Evolutionary conservation across 768 basidiomycete species (phyloP), one percentile per base, ranked within the genome.

Genomic region (Rhizopogon rudus): DNA sequence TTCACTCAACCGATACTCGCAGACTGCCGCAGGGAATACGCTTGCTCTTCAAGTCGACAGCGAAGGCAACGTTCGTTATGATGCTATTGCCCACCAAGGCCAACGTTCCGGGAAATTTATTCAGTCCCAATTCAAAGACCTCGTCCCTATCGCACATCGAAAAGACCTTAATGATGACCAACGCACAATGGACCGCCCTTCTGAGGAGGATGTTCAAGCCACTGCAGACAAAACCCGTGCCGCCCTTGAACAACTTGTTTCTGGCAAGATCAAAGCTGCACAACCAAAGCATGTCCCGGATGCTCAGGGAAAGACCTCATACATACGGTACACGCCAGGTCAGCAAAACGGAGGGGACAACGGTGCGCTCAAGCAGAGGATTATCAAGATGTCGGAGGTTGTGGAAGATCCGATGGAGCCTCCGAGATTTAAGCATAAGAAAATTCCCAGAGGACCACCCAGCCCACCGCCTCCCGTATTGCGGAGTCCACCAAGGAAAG

Each of bases 371-470:
- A 90, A 95, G 69, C 97, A 99, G 70, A 77, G 96, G 54, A 98
- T 99, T 63, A 98, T 99, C 73, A 99, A 99, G 72, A 98, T 99
- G 95, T 86, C 93, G 9, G 93, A 96, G 61, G 90, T 98, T 10
- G 92, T 94, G 5, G 97, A 99, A 72, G 97, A 99, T 69, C 97
- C 97, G 1, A 70, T 99, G 60, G 97, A 98, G 67, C 97, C 97
- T 8, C 93, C 97, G 17, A 79, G 92, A 44, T 98, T 98, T 77
- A 99, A 98, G 69, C 93, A 96, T 70, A 98, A 98, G 78, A 99
- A 99, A 76, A 97, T 99, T 58, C 97, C 97, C 9, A 78, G 93
- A 65, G 97, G 95, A 4, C 95, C 95, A 12, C 94, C 93, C 2
- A 95, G 92, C 65, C 96, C 97, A 0, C 97, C 97, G 2, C 93